Base-by-base conservation (phyloP, 2,329 filamentous ascomycete species). In the Talaromyces sp. region DNA sequence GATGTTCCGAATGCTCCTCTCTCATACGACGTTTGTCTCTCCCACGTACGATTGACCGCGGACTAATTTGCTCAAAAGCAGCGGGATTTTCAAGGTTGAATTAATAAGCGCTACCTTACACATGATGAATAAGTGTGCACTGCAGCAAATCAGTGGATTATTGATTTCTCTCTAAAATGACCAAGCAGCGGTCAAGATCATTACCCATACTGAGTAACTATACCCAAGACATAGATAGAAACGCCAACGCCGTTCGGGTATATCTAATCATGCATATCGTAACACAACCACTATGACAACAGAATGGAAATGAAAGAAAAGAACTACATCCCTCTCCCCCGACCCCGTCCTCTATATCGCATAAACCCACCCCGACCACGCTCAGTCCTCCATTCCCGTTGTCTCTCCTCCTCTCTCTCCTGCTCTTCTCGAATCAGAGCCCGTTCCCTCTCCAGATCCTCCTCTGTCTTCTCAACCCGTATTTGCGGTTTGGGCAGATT, bases 381-480 rank as follows among this genome's bases (percentile, higher is more conserved):
- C 77, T 82, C 71, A 70, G 73, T 75, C 65, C 77, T 73, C 69
- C 79, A 78, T 63, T 81, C 80, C 60, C 81, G 78, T 64, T 80
- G 80, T 56, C 78, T 78, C 66, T 81, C 80, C 62, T 79, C 77
- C 65, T 81, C 75, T 58, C 75, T 74, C 68, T 81, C 78, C 64
- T 85, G 84, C 70, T 87, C 81, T 66, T 85, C 83, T 54, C 84
- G 82, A 15, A 82, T 76, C 63, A 80, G 74, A 37, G 73, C 72
- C 35, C 72, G 77, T 61, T 86, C 84, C 54, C 76, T 76, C 69
- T 85, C 84, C 46, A 85, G 78, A 78, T 87, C 89, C 63, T 88
- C 85, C 31, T 83, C 84, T 7, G 88, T 90, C 77, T 87, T 88
- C 70, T 90, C 87, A 39, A 91, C 77, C 57, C 77, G 76, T 41